Base-by-base conservation (phyloP, 345 rosid species). In the Nasturtium officinale region DNA sequence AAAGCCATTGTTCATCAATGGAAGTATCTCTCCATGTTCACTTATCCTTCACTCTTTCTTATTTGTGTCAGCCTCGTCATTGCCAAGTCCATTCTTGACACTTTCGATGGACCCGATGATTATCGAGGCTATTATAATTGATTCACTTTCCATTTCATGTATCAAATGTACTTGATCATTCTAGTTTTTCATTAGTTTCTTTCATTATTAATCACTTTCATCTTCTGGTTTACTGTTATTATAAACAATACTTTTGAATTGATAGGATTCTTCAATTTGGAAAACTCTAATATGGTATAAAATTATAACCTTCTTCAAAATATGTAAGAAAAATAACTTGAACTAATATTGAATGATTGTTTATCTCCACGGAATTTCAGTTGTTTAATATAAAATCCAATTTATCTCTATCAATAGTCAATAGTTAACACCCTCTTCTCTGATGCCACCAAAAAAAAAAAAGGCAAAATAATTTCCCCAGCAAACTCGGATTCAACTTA, bases 1-100 rank as follows among this genome's bases (percentile, higher is more conserved):
- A 69, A 69, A 55, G 65, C 79, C 61, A 76, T 76, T 62, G 79
- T 76, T 45, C 64, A 76, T 33, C 71, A 53, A 6, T 76, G 71
- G 71, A 76, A 69, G 7, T 76, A 69, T 17, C 60, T 76, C 35
- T 69, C 79, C 25, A 69, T 62, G 59, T 76, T 62, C 52, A 17
- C 65, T 46, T 75, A 75, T 30, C 52, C 64, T 26, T 43, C 75
- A 8, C 45, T 69, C 52, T 42, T 76, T 20, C 61, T 75, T 45
- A 48, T 61, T 45, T 45, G 9, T 11, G 13, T 76, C 37, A 54
- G 69, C 50, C 55, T 69, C 46, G 51, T 23, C 60, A 76, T 76
- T 25, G 59, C 79, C 16, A 51, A 45, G 58, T 52, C 70, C 18
- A 32, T 76, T 21, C 5, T 5, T 1, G 58, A 54, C 13, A 42